Conservation (phyloP, 257 asterid species). For the Solanum chmielewskii region DNA sequence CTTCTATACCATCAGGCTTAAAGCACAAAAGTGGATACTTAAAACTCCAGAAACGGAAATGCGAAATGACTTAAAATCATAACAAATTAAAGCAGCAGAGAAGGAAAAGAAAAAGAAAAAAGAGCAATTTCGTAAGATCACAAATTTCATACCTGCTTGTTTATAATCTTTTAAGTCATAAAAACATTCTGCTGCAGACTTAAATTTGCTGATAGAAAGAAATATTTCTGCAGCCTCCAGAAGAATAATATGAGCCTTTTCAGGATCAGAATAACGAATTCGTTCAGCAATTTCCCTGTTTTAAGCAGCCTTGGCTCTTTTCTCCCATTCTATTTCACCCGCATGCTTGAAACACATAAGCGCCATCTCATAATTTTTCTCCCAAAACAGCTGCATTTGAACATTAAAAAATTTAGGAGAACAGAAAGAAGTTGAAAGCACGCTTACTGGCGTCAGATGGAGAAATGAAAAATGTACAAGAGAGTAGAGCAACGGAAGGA, state of each 20-base stretch:
- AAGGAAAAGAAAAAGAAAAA: background rate
- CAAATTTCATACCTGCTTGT: slow-evolving; percentile 31
- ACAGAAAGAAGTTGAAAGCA: background rate
- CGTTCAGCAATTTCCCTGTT: slow-evolving; percentile 30
- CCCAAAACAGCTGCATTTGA: slow-evolving; percentile 47
- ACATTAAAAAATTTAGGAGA: background rate
- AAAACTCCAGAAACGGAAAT: background rate
- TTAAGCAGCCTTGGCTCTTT: slow-evolving; percentile 42
- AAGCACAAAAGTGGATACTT: background rate
- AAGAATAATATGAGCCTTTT: slow-evolving; percentile 23
- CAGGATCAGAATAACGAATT: slow-evolving; percentile 23
- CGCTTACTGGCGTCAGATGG: background rate
- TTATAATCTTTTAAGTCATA: slow-evolving; percentile 43
- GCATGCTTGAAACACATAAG: slow-evolving; percentile 53
- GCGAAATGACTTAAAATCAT: background rate
- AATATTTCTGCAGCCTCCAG: slow-evolving; percentile 58
- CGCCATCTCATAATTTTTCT: slow-evolving; percentile 56
- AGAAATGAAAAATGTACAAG: too few relatives aligned
- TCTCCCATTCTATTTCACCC: slow-evolving; percentile 39
- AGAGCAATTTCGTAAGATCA: background rate
- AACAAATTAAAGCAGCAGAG: background rate
- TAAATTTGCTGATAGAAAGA: slow-evolving; percentile 28
- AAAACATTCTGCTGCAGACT: slow-evolving; percentile 57
- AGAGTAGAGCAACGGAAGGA: background rate
- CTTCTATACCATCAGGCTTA: background rate